phyloP scores from a whole-genome alignment of 2,329 filamentous ascomycete species.

The Colletotrichum sp. region DNA sequence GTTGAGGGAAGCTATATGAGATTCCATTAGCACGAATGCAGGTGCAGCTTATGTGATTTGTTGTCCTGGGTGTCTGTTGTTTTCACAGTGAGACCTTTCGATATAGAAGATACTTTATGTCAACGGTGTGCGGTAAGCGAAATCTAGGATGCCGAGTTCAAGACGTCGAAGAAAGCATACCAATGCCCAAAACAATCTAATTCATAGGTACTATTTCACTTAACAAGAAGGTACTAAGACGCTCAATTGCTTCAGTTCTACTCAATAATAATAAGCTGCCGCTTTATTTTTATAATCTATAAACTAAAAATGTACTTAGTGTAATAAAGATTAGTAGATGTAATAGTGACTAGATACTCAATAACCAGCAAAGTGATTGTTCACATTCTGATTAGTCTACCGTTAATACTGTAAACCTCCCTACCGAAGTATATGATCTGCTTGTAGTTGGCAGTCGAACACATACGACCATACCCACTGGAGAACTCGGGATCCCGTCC shows the following conservation, averaged over 20 bases:
- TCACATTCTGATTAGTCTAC: background rate
- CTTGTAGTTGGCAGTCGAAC: fast-evolving
- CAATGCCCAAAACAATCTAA: background rate
- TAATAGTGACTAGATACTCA: background rate
- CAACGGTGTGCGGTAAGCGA: background rate
- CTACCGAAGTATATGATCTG: background rate
- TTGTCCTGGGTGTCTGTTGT: background rate
- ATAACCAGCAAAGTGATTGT: background rate
- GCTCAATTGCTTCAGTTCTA: background rate
- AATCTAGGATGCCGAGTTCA: background rate
- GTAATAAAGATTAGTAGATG: background rate
- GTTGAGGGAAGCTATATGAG: background rate
- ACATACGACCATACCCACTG: background rate
- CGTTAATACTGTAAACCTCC: background rate
- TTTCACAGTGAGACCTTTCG: background rate
- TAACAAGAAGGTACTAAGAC: background rate
- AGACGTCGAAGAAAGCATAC: background rate
- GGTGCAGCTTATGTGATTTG: background rate
- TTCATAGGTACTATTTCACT: background rate
- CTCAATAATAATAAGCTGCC: background rate
- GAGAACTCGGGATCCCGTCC: background rate
- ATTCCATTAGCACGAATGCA: background rate
- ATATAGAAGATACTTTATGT: background rate
- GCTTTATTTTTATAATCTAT: background rate
- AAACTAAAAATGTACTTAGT: background rate